phyloP scores from a whole-genome alignment of 129 eudicot species.

The Saposhnikovia divaricata region DNA sequence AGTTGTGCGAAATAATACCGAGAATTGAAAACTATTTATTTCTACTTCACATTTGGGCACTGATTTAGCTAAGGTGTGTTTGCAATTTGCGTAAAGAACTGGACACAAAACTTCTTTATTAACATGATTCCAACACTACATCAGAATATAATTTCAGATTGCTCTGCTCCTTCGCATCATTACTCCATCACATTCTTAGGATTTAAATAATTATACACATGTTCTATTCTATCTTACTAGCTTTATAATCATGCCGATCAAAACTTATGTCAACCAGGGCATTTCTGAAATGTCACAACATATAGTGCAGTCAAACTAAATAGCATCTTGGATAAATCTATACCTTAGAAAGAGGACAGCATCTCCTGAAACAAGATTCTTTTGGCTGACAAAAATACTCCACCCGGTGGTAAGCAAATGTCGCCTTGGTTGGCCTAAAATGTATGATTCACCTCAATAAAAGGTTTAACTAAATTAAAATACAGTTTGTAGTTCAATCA shows the following conservation, averaged over 20 bases:
- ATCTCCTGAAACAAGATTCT: constrained; percentile 85
- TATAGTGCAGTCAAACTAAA: neutral
- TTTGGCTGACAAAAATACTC: constrained; percentile 95
- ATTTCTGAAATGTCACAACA: neutral
- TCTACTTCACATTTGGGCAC: neutral
- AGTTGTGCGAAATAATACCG: neutral
- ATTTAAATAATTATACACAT: neutral
- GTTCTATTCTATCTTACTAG: neutral
- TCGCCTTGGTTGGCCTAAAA: constrained; percentile 90
- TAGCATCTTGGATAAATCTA: neutral
- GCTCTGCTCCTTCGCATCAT: neutral
- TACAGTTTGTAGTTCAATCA: neutral
- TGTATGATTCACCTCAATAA: neutral
- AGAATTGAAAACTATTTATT: neutral
- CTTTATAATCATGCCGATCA: neutral
- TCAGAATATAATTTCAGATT: neutral
- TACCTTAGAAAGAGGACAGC: constrained; percentile 95
- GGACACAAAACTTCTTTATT: neutral
- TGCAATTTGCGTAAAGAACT: neutral
- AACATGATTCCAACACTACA: neutral
- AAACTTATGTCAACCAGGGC: neutral
- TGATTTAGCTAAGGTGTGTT: neutral
- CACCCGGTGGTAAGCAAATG: constrained; percentile 98
- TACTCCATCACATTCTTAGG: neutral
- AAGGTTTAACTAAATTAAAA: neutral